Conservation (phyloP, 345 rosid species). For the Syzygium grande region DNA sequence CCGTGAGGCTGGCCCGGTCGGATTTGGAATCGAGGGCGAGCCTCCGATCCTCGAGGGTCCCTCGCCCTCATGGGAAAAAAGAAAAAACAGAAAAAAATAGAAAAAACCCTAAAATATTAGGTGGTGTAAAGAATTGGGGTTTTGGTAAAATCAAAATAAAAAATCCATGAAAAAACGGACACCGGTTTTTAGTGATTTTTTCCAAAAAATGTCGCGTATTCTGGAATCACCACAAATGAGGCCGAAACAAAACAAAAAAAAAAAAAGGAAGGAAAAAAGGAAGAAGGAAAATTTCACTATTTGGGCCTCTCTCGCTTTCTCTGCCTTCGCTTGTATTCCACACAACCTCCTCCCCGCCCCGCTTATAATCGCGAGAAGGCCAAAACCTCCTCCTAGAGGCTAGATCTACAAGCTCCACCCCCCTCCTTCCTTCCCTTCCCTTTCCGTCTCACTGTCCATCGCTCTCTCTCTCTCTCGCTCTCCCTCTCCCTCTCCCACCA, state of each 20-base stretch:
- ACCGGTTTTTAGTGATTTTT: no score
- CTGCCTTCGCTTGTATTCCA: constrained; percentile 2
- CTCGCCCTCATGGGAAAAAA: no score
- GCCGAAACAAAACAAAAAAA: not conserved
- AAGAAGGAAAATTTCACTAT: not conserved
- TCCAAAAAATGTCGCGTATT: no score
- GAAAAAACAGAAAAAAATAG: no score
- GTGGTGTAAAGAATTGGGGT: no score
- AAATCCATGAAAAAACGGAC: no score
- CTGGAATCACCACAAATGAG: not conserved
- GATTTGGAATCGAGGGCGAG: no score
- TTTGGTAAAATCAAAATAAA: no score
- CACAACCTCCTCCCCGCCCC: not conserved
- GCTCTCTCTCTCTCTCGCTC: not conserved
- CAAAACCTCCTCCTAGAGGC: not conserved
- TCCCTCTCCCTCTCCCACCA: not conserved
- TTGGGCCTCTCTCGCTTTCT: not conserved
- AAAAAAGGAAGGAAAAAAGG: not conserved
- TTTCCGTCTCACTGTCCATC: not conserved
- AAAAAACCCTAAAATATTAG: no score
- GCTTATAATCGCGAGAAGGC: not conserved
- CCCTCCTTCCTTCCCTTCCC: not conserved
- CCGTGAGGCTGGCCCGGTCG: no score
- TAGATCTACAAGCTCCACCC: not conserved
- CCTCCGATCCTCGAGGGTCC: no score